Base-by-base conservation (phyloP, 2,329 filamentous ascomycete genomes). In the Fusarium dlaminii region DNA sequence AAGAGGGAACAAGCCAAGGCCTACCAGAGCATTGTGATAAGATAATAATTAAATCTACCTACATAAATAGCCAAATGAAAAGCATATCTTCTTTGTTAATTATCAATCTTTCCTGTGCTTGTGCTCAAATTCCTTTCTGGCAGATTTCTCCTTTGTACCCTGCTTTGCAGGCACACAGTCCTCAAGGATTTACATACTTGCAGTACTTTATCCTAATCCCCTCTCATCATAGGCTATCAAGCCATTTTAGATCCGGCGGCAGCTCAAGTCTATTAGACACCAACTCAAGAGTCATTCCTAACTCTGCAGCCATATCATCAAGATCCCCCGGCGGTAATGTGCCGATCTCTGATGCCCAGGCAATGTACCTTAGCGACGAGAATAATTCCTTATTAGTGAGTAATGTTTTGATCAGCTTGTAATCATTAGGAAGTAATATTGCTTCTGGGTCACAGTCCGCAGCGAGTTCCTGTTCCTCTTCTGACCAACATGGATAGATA, bases 281-380 rank as follows among this genome's bases (percentile, higher is more conserved):
- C 9, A 7, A 46, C 8, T 46, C 4, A 20, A 46, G 4, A 3
- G 45, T 9, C 1, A 46, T 46, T 15, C 45, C 45, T 1, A 29
- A 29, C 9, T 29, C 20, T 29, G 0, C 3, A 3, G 45, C 45
- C 45, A 46, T 29, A 11, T 46, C 4, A 0, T 11, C 9, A 3
- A 46, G 45, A 8, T 46, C 45, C 18, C 15, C 6, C 1, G 45
- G 45, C 6, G 45, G 27, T 15, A 15, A 1, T 0, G 45, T 46
- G 20, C 13, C 13, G 6, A 46, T 46, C 13, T 29, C 45, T 7
- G 45, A 46, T 46, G 45, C 22, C 45, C 45, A 46, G 22, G 6
- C 18, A 15, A 46, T 46, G 9, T 22, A 46, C 18, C 6, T 46
- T 5, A 46, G 45, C 18, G 27, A 29, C 1, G 45, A 27, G 9